These are phyloP conservation scores for Sarocladium brachiariae DNA, from an alignment of 2,329 filamentous ascomycete genomes.

Conservation along the genomic window DNA sequence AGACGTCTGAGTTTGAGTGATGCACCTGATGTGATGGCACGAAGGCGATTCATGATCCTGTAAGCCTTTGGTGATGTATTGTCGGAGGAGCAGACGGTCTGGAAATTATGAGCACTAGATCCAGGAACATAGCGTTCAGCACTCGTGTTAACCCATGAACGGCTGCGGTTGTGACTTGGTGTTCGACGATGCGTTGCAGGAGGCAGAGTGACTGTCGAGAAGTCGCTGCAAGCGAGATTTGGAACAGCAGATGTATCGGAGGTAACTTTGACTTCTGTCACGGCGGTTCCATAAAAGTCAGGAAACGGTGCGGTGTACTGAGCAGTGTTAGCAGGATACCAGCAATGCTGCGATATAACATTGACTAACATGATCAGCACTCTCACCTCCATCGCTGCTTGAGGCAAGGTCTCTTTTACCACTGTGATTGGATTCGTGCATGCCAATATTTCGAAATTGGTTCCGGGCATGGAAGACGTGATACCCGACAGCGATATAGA, in stretches of 20 bases:
- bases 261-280: conserved; percentile 43
- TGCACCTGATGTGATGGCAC: conserved; percentile 20
- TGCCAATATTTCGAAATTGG: conserved; percentile 39
- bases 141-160: not conserved
- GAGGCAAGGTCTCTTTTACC: conserved; percentile 18
- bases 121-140: conserved; percentile 1
- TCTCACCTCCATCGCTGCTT: conserved; percentile 23
- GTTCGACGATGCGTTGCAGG: not conserved
- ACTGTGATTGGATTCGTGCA: conserved; percentile 18
- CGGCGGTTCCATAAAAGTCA: conserved; percentile 38
- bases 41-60: conserved; percentile 18
- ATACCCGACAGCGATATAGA: conserved; percentile 51
- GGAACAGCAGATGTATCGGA: conserved; percentile 15
- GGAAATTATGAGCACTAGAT: conserved; percentile 18
- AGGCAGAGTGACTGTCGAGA: not conserved
- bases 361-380: conserved; percentile 18
- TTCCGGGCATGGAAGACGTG: conserved; percentile 54
- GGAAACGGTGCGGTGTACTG: conserved; percentile 10
- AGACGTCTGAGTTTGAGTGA: conserved; percentile 26
- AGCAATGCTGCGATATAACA: too few species aligned
- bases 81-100: conserved; percentile 24
- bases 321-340: conserved; percentile 12
- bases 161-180: not conserved
- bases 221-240: conserved; percentile 2
- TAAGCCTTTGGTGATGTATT: conserved; percentile 10